Base-by-base conservation (phyloP, 805 yeast genomes). In the Ogataea neopini region DNA sequence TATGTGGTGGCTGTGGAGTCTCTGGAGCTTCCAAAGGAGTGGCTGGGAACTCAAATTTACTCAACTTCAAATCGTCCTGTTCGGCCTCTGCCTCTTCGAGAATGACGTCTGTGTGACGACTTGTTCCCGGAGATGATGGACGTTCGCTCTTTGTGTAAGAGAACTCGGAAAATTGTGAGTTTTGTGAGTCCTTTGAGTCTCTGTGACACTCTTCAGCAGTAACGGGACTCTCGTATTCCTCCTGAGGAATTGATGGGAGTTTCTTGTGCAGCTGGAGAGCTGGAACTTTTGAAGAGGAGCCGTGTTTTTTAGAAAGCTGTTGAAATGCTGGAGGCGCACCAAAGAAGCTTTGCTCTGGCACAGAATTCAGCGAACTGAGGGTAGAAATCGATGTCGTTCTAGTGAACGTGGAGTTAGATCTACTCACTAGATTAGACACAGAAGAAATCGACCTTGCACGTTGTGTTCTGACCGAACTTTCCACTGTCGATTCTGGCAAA, bases 381-480 rank as follows among this genome's bases (percentile, higher is more conserved):
- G 68, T 63, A 11, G 62, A 52, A 10, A 58, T 49, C 3, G 67
- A 62, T 10, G 61, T 59, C 5, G 64, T 49, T 50, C 68, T 58
- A 8, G 69, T 63, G 48, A 63, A 64, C 13, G 60, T 52, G 6
- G 64, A 60, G 43, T 51, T 57, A 4, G 62, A 48, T 41, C 60
- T 50, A 48, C 58, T 53, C 32, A 53, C 40, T 5, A 54, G 48
- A 39, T 54, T 53, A n/a, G 60, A 48, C n/a, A 46, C 30, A 2
- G 62, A 53, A 6, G 61, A 49, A 18, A 46, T 39, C 9, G 60
- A 50, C 20, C 48, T 44, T 1, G 52, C 46, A 44, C 60, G 54
- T 6, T 48, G 26, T 36, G 51, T 57, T 34, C 38, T 53, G 33
- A 40, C 19, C 11, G 47, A 23, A 13, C 43, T 38, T 13, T 22